Evolutionary conservation across 2,329 filamentous ascomycete genomes (phyloP), one percentile per base, ranked within the genome.

Genomic region (Aspergillus terreus): DNA sequence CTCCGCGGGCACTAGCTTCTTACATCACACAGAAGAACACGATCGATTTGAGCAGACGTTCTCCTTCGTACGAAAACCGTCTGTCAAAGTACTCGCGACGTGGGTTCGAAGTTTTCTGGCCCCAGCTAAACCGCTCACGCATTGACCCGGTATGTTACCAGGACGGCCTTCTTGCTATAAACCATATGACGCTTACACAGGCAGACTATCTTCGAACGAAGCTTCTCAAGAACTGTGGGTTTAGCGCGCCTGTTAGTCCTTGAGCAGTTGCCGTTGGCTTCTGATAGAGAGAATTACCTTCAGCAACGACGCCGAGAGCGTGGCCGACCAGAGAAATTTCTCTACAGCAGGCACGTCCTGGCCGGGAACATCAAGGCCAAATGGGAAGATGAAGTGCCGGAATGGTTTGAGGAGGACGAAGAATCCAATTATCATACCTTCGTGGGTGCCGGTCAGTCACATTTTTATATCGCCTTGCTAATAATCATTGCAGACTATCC

Each of bases 51-150:
- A 85, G 82, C 4, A 82, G 90, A 17, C 83, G 90, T 40, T 92
- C 88, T 15, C 89, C 90, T 0, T 94, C 89, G 0, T 95, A 95
- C 60, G 90, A 95, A 64, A 95, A 90, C 58, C 84, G 90, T 9
- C 78, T 95, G 11, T 89, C 88, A 14, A 95, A 95, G 68, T 92
- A 95, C 68, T 88, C 87, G 12, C 88, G 88, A 63, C 79, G 90
- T 41, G 88, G 89, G 14, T 95, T 95, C 58, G 90, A 95, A 69
- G 82, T 92, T 0, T 87, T 88, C 66, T 95, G 88, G 84, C 80
- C 86, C 1, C 77, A 83, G 9, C 76, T 95, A 12, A 86, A 94
- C 55, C 82, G 90, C 15, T 81, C 82, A n/a, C 81, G 82, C 10
- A 76, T 95, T 49, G 90, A 95, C 60, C 90, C 90, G 11, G 67